Percentiles rank a stretch among this genome's conserved stretches.
phyloP scores from a whole-genome alignment of 176 grass and related monocot species.

The Ensete glaucum region DNA sequence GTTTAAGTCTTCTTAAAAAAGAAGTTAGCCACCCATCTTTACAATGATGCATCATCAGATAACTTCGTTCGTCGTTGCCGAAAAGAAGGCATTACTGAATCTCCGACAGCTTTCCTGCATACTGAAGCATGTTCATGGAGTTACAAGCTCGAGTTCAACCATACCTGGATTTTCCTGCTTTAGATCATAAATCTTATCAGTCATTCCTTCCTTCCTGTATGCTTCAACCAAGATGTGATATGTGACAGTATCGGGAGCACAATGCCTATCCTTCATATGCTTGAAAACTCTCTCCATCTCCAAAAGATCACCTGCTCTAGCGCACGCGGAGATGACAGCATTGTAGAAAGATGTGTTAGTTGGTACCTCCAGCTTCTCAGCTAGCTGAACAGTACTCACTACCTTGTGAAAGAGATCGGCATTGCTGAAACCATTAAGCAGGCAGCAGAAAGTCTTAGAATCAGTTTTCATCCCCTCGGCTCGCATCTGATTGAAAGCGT shows the following conservation, averaged over 20 bases:
- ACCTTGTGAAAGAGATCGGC: conserved; percentile 88
- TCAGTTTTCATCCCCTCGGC: conserved; percentile 73
- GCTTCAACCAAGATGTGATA: conserved; percentile 62
- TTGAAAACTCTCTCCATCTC: conserved; percentile 96
- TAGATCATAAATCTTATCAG: conserved; percentile 75
- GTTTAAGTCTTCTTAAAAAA: background rate
- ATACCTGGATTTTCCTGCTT: conserved; percentile 41
- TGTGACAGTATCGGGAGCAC: conserved; percentile 44
- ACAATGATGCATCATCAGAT: no score
- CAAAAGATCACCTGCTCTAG: conserved; percentile 73
- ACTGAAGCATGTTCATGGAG: background rate
- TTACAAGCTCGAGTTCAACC: conserved; percentile 32
- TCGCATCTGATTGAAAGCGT: conserved; percentile 90
- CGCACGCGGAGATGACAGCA: conserved; percentile 50
- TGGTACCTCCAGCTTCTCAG: conserved; percentile 57
- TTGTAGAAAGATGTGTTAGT: conserved; percentile 60
- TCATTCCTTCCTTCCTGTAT: conserved; percentile 88
- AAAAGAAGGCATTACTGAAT: no score
- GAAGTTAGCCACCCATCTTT: background rate
- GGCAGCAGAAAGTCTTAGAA: conserved; percentile 82
- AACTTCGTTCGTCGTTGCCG: no score
- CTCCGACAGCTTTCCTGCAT: background rate
- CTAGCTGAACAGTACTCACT: conserved; percentile 67
- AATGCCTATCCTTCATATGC: conserved; percentile 70
- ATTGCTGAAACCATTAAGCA: conserved; percentile 77